Evolutionary conservation across 192 early-diverging fungal species (phyloP), one percentile per base, ranked within the genome.

Genomic region (Coemansia sp.): DNA sequence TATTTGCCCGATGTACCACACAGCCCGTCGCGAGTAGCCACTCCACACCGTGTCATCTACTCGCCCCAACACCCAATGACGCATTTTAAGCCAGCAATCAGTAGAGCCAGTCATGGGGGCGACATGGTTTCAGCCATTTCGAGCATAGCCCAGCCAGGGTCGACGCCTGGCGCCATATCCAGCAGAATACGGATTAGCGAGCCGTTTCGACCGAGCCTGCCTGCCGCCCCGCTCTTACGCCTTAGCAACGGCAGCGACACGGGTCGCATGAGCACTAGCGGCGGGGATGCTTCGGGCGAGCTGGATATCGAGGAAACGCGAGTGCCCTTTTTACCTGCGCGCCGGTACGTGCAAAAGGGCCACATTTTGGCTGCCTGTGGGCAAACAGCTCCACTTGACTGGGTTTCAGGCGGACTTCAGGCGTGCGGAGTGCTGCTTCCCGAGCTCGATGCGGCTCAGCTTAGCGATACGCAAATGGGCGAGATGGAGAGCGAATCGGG

Each of bases 321-420:
- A n/a, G 73, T 81, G 2, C 84, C 84, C n/a, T 81, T 80, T 38
- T 60, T 85, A 49, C 84, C 78, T 22, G 84, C 84, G 4, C 75
- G 84, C 3, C 75, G 79, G 3, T 73, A 81, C 38, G 84, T 85
- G 0, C 75, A 81, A 44, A 80, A 85, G 65, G 52, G 69, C 24
- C 84, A 85, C 36, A 77, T 85, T 68, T 59, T 85, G 2, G 72
- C 75, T 20, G 84, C 79, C 0, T 85, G 84, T 40, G 79, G 79
- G 11, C 84, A 85, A 29, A 85, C 75, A 2, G 84, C 72, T 9
- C 84, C 84, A 1, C 77, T 85, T 11, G 84, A 85, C 74, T 85
- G 84, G 84, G 75, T 54, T 0, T 38, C 60, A 3, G 83, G 75
- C 22, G 83, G 83, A 0, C 40, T 85, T 12, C 78, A 80, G 40